These are phyloP conservation scores for Ormosia semicastrata DNA, from an alignment of 306 rosid species.

Conservation along the genomic window DNA sequence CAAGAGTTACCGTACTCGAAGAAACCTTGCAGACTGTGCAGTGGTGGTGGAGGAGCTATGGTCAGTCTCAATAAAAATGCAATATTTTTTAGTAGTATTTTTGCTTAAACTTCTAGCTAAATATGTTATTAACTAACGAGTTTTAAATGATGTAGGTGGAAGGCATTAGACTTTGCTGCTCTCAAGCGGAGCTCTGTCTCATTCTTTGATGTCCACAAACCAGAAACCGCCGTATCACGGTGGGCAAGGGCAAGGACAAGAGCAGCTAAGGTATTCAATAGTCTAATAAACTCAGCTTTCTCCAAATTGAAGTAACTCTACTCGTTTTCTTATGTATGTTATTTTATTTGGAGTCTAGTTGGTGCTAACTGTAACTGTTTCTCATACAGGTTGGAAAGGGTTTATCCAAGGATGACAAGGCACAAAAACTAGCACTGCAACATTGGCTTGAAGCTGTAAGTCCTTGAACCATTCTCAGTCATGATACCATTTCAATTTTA, in stretches of 20 bases:
- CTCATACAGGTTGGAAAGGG: constrained; percentile 68
- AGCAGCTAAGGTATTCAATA: constrained; percentile 60
- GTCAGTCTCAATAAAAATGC: constrained; percentile 30
- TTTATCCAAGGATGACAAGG: constrained; percentile 77
- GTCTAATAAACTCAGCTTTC: neutral
- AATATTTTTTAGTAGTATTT: neutral
- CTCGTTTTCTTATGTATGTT: neutral
- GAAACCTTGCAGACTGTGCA: constrained; percentile 95
- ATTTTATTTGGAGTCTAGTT: neutral
- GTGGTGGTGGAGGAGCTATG: constrained; percentile 88
- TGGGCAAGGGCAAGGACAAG: constrained; percentile 80
- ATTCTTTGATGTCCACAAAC: constrained; percentile 58
- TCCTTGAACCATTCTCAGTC: neutral
- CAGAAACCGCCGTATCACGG: constrained; percentile 63
- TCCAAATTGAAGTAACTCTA: neutral
- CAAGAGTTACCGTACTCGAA: constrained; percentile 84
- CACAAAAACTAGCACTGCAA: constrained; percentile 76
- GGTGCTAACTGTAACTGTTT: neutral
- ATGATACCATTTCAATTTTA: neutral
- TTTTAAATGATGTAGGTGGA: constrained; percentile 54
- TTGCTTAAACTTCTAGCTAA: neutral
- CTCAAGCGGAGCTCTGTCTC: constrained; percentile 65
- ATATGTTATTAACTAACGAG: neutral
- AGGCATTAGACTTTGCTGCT: constrained; percentile 67
- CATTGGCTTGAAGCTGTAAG: constrained; percentile 94